Base-by-base conservation (phyloP, 2,329 filamentous ascomycete genomes). In the Epichloe aotearoae region DNA sequence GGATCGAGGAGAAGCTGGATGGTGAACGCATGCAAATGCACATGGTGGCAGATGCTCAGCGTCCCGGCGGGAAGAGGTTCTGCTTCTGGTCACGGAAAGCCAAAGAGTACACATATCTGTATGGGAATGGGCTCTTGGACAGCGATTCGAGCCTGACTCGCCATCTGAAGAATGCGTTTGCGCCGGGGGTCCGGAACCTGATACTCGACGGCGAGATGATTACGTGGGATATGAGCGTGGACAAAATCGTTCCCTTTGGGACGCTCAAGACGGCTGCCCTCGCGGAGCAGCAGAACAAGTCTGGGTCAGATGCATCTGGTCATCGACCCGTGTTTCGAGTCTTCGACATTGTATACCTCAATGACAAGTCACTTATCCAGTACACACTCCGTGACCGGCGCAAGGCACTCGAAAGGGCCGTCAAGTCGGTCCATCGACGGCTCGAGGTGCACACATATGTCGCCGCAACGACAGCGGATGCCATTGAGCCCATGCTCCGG, bases 131-230 rank as follows among this genome's bases (percentile, higher is more conserved):
- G 0, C 76, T 94, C 15, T 69, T 83, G 45, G 88, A 95, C 56
- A 77, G 84, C 5, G 81, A 83, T 40, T 84, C 85, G 7, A 82
- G 89, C 6, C 66, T 97, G 49, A 95, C 91, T 0, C 77, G 88
- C 36, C 84, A 95, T 62, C 72, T 97, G 19, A 80, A 80, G 49
- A 74, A 80, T 40, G 88, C 88, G 0, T 97, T 98, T 63, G 73
- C 82, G 2, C 71, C 80, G 1, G 82, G 82, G 2, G 88, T 97
- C 0, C 76, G 83, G 15, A 96, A 87, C 61, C 76, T 95, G 56
- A 95, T 98, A 47, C 74, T 98, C 0, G 93, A 98, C 60, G 93
- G 93, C 10, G 93, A 98, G 65, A 98, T 98, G 93, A 89, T 98
- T 52, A 95, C 90, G 0, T 98, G 93, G 93, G 88, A 97, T 62